phyloP scores from a whole-genome alignment of 371 early-diverging fungal genomes.

The Mucor saturninus region DNA sequence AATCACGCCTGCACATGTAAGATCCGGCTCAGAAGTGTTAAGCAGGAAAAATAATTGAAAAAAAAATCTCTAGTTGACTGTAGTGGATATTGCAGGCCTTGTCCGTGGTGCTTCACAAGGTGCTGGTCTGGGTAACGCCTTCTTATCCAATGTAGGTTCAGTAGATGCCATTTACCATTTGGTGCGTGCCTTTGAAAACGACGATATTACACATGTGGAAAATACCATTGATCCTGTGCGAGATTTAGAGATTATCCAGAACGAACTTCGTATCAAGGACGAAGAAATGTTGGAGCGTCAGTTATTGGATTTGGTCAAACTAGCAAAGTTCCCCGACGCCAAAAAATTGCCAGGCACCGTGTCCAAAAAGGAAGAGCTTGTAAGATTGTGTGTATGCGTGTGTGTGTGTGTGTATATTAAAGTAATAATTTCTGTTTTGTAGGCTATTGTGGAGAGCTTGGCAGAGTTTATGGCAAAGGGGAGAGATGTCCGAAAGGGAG shows the following conservation, averaged over 20 bases:
- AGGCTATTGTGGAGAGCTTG: conserved; percentile 48
- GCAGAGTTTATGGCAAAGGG: conserved; percentile 50
- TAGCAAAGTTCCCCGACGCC: conserved; percentile 62
- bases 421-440: not conserved
- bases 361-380: conserved; percentile 84
- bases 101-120: conserved; percentile 88
- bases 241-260: conserved; percentile 89
- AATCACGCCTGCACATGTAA: conserved; percentile 64
- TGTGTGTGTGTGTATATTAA: not conserved
- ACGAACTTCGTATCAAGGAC: conserved; percentile 92
- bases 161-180: conserved; percentile 96
- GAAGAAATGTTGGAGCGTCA: conserved; percentile 70
- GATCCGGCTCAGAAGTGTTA: not conserved
- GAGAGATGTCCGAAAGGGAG: conserved; percentile 48
- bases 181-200: conserved; percentile 83
- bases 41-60: not conserved
- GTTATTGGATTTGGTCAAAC: conserved; percentile 51
- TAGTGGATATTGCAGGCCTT: conserved; percentile 96
- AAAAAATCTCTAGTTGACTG: conserved; percentile 58
- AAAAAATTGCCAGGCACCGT: conserved; percentile 43
- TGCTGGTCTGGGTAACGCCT: conserved; percentile 90
- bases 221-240: conserved; percentile 86
- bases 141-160: conserved; percentile 88
- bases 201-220: conserved; percentile 91
- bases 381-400: too few species aligned